Evolutionary conservation across 257 asterid species (phyloP), one percentile per base, ranked within the genome.

Genomic region (Solanum stenotomum): DNA sequence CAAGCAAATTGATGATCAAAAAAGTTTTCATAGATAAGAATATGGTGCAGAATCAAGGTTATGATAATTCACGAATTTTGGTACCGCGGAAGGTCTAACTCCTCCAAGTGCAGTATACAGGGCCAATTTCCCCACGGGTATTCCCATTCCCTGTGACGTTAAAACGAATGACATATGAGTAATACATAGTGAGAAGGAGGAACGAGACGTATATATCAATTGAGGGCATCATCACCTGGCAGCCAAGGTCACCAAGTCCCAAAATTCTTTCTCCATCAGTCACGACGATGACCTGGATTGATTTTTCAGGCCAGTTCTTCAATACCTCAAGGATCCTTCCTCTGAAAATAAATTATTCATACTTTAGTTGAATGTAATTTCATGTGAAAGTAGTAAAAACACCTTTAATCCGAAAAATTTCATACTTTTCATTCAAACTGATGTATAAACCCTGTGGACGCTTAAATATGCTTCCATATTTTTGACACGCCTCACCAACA

Each of bases 401-500:
- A 79, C 38, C 18, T 27, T 46, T 29, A 46, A 44, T 11, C 29
- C 6, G 0, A 38, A 81, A 81, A 29, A 18, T 46, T 29, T 5
- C 91, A 56, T 93, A 94, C 97, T 92, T 94, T 59, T 94, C 97
- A 72, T 92, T 94, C 86, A 94, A 89, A 87, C 97, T 94, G 90
- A 94, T 93, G 88, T 91, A 94, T 35, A 94, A 95, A 46, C 97
- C 97, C 93, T 94, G 97, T 3, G 97, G 97, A 68, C 92, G 97
- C 90, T 92, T 90, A 91, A 91, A 93, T 65, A 94, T 91, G 92
- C 94, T 91, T 81, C 97, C 97, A n/a, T 94, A 94, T 74, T 94
- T 94, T 90, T 94, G 97, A 91, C 97, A 94, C 3, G 97, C 97
- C 90, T 94, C 97, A 33, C 97, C 97, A 5, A 94, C 97, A 70